phyloP scores from a whole-genome alignment of 1,139 yeast species.

The Sugiyamaella pinicola region DNA sequence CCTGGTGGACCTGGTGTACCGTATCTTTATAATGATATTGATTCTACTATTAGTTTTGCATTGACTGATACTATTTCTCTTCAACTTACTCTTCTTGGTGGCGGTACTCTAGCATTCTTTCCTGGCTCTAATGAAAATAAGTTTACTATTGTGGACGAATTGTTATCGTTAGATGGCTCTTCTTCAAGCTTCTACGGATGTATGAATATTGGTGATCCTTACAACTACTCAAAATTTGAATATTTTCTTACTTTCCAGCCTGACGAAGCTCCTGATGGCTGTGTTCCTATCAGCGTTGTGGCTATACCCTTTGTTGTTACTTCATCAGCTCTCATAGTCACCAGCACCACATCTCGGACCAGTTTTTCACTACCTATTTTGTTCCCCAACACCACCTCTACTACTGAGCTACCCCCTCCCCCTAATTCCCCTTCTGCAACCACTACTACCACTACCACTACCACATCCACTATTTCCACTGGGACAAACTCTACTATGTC shows the following conservation, averaged over 20 bases:
- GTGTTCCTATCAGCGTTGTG: constrained; percentile 18
- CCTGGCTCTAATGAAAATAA: constrained; percentile 18
- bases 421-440: constrained; percentile 2
- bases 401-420: no score
- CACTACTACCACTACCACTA: constrained; percentile 10
- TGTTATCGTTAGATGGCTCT: constrained; percentile 42
- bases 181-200: constrained; percentile 47
- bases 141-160: constrained; percentile 34
- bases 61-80: constrained; percentile 9
- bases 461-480: not conserved
- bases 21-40: constrained; percentile 18
- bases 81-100: constrained; percentile 7
- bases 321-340: not conserved
- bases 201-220: constrained; percentile 50
- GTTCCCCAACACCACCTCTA: constrained; percentile 17
- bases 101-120: constrained; percentile 13
- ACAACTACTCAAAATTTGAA: constrained; percentile 43
- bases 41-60: constrained; percentile 3
- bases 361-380: not conserved
- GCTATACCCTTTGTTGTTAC: not conserved
- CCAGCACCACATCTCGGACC: constrained; percentile 5
- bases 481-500: constrained; percentile 2
- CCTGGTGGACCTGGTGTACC: constrained; percentile 24
- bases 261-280: constrained; percentile 14
- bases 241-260: constrained; percentile 37